Percentiles rank a stretch among this genome's conserved stretches.
phyloP scores from a whole-genome alignment of 139 green algal genomes.

The Chlamydomonas applanata region DNA sequence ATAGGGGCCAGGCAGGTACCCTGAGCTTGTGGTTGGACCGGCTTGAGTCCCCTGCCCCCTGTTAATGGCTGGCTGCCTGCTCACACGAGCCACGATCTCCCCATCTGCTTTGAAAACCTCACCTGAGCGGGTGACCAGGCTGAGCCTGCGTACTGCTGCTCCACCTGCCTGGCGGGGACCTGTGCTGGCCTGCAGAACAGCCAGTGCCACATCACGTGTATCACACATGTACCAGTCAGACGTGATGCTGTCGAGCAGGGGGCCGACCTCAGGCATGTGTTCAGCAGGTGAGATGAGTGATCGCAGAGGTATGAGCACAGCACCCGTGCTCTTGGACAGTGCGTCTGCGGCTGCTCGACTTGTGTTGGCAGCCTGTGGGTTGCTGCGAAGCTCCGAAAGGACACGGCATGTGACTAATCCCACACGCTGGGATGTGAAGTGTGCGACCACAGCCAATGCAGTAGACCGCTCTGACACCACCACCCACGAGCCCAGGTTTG shows the following conservation, averaged over 20 bases:
- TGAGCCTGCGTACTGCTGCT: neutral
- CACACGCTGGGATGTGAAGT: conserved; percentile 32
- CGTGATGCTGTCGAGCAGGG: conserved; percentile 36
- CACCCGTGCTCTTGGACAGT: neutral
- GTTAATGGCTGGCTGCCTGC: neutral
- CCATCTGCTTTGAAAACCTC: conserved; percentile 73
- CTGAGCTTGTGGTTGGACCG: neutral
- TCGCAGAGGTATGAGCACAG: neutral
- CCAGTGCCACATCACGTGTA: conserved; percentile 19
- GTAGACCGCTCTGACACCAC: conserved; percentile 38
- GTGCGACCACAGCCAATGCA: conserved; percentile 24
- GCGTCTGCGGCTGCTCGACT: neutral
- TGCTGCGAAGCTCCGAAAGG: conserved; percentile 1
- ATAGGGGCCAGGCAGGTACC: neutral
- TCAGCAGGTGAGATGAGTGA: conserved; percentile 1
- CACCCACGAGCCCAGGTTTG: conserved; percentile 36
- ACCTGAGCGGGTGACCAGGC: conserved; percentile 25
- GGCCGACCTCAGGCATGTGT: neutral
- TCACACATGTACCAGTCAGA: conserved; percentile 49
- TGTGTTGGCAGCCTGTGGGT: neutral
- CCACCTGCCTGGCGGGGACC: neutral
- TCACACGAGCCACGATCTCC: conserved; percentile 48
- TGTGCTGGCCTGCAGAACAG: conserved; percentile 2
- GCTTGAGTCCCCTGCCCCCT: neutral
- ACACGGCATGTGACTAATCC: conserved; percentile 58